Evolutionary conservation across 129 eudicot species (phyloP), one percentile per base, ranked within the genome.

Genomic region (Escallonia herrerae): DNA sequence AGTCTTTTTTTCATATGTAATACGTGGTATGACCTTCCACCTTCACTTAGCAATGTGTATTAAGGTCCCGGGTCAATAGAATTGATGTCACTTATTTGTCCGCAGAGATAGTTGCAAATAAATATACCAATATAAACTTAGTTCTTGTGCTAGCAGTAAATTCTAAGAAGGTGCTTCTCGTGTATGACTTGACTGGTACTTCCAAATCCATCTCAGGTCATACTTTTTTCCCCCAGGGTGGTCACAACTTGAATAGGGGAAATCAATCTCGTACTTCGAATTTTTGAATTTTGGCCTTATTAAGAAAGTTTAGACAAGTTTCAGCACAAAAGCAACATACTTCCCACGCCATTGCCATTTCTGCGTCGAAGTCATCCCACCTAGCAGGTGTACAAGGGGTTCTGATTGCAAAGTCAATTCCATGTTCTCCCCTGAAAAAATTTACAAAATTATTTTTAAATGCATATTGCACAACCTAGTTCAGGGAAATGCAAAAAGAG

Each of bases 281-380:
- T 42, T 43, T 8, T 66, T 51, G 53, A 44, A 51, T 7, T 63
- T 14, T 74, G 40, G 37, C 6, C 51, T 52, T 45, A 53, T 43
- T 56, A 56, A 61, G 39, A 13, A 67, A 57, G 38, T 39, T 62
- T 41, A 66, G 40, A 43, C 56, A 14, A 48, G 40, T 37, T 64
- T 46, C 54, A 64, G 56, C 42, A 14, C 42, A 12, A 62, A 46
- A 59, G 40, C 15, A 11, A 58, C 84, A n/a, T 72, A 93, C 98
- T 79, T 93, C 96, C 98, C 98, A 93, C 61, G 96, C 91, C 55
- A 79, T 60, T 33, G 96, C 57, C 98, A 93, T 93, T 86, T 93
- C 98, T 12, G 71, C 57, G 70, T 89, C 95, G 65, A 85, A 93
- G 50, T 93, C 98, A 15, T 83, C 83, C 98, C 98, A 93, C 81